phyloP scores from a whole-genome alignment of 495 filamentous ascomycete species.

The Neurospora intermedia region DNA sequence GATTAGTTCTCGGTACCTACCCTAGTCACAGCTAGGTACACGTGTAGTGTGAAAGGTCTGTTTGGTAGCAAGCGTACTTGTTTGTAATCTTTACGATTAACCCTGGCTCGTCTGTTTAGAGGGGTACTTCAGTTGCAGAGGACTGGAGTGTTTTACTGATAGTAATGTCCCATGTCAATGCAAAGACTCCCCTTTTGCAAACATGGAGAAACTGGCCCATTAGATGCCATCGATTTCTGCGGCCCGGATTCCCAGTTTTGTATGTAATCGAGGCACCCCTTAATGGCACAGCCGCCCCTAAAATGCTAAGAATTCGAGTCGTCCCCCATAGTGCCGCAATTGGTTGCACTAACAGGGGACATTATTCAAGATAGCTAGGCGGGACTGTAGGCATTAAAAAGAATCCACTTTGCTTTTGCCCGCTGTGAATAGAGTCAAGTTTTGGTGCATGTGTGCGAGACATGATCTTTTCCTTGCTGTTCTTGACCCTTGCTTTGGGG shows the following conservation, averaged over 20 bases:
- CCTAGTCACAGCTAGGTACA: not conserved
- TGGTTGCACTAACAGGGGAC: not conserved
- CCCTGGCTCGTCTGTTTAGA: too few relatives aligned
- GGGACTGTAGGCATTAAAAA: not conserved
- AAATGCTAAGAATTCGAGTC: too few relatives aligned
- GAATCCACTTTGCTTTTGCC: not conserved
- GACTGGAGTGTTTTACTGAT: not conserved
- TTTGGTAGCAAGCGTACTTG: not conserved
- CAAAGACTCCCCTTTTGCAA: too few relatives aligned
- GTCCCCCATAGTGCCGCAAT: too few relatives aligned
- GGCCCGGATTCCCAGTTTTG: too few relatives aligned
- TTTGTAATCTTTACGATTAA: too few relatives aligned
- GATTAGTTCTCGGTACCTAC: not conserved
- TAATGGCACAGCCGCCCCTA: too few relatives aligned
- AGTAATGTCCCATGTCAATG: too few relatives aligned
- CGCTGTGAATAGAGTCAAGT: not conserved
- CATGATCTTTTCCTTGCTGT: not conserved
- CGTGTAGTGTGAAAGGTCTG: not conserved
- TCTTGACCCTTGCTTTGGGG: not conserved
- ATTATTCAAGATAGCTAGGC: not conserved
- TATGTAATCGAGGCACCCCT: too few relatives aligned
- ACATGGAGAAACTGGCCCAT: too few relatives aligned
- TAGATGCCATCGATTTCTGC: too few relatives aligned
- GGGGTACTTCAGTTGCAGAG: not conserved
- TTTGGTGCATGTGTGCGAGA: not conserved